Percentiles rank a stretch among this genome's conserved stretches.
These are phyloP conservation scores for Fomitopsis betulina DNA, from an alignment of 1,284 basidiomycete species.

Conservation along the genomic window DNA sequence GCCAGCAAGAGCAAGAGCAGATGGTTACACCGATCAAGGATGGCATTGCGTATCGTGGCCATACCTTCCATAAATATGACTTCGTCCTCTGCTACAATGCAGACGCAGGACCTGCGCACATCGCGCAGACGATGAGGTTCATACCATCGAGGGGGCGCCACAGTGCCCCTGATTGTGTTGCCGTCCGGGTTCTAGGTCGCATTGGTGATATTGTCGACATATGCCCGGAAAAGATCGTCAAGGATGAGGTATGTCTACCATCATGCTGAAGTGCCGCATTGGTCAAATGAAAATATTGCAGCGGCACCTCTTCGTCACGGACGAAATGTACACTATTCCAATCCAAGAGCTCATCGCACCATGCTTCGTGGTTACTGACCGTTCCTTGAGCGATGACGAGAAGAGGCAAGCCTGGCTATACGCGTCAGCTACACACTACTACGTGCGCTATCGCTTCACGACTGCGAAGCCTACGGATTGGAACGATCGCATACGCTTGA, in stretches of 20 bases:
- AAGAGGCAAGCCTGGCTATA: constrained; percentile 44
- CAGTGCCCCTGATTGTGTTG: constrained; percentile 11
- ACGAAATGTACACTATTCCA: constrained; percentile 32
- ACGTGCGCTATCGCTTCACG: constrained; percentile 43
- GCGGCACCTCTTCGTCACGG: constrained; percentile 54
- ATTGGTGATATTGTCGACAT: constrained; percentile 24
- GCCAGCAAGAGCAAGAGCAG: constrained; percentile 25
- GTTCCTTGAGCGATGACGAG: constrained; percentile 12
- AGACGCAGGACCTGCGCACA: constrained; percentile 27
- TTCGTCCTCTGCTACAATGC: constrained; percentile 43
- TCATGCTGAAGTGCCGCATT: constrained; percentile 10
- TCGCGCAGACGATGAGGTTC: constrained; percentile 32
- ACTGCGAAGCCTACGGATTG: constrained; percentile 36
- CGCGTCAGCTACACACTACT: constrained; percentile 53
- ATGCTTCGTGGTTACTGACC: constrained; percentile 42
- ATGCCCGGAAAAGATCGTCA: constrained; percentile 23
- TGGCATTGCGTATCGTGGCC: constrained; percentile 39
- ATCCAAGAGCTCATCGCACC: constrained; percentile 39
- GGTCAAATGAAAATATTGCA: constrained; percentile 17
- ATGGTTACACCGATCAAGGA: constrained; percentile 23
- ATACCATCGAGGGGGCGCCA: constrained; percentile 1
- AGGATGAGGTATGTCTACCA: constrained; percentile 34
- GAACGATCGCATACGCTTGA: constrained; percentile 28
- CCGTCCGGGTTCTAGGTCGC: constrained; percentile 31
- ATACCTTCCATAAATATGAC: constrained; percentile 50